A percentile compares a stretch with the other conserved stretches of the same genome.
Conservation (phyloP, 2,329 filamentous ascomycete genomes). For the Huntiella bhutanensis region DNA sequence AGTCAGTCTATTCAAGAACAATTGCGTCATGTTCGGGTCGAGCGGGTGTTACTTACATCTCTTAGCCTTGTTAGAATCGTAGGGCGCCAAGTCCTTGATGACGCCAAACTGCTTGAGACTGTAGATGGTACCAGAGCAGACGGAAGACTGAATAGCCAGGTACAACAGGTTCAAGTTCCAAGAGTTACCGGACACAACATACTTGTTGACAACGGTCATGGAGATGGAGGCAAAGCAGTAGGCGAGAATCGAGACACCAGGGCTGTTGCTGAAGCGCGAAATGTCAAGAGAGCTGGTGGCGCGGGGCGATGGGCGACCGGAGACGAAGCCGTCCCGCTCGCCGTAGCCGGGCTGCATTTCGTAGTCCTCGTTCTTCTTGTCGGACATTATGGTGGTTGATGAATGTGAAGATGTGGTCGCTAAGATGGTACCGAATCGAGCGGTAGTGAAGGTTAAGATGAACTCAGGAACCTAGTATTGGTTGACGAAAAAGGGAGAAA, state of each 20-base stretch:
- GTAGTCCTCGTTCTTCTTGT: conserved; percentile 79
- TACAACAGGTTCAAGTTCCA: conserved; percentile 98
- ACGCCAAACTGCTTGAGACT: conserved; percentile 62
- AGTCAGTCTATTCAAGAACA: not conserved
- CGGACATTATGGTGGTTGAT: conserved; percentile 40
- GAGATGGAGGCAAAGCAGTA: conserved; percentile 95
- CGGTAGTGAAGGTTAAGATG: not conserved
- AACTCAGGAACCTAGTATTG: not conserved
- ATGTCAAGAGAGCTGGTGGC: conserved; percentile 17
- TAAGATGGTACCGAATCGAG: not conserved
- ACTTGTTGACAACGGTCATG: conserved; percentile 99
- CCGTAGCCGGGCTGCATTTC: conserved; percentile 43
- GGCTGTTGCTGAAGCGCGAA: conserved; percentile 50
- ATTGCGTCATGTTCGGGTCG: not conserved
- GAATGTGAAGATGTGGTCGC: not conserved
- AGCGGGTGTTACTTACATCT: conserved; percentile 47
- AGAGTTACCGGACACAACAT: conserved; percentile 71
- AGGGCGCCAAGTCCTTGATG: conserved; percentile 64
- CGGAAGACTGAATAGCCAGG: conserved; percentile 73
- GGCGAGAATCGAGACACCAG: conserved; percentile 59
- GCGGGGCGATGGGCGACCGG: conserved; percentile 16
- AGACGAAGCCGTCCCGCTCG: conserved; percentile 33
- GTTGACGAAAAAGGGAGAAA: not conserved
- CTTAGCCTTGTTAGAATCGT: conserved; percentile 74
- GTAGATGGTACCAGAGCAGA: conserved; percentile 73